Percentiles rank a stretch among this genome's conserved stretches.
phyloP scores from a whole-genome alignment of 495 filamentous ascomycete genomes.

The Podospora fimiseda region DNA sequence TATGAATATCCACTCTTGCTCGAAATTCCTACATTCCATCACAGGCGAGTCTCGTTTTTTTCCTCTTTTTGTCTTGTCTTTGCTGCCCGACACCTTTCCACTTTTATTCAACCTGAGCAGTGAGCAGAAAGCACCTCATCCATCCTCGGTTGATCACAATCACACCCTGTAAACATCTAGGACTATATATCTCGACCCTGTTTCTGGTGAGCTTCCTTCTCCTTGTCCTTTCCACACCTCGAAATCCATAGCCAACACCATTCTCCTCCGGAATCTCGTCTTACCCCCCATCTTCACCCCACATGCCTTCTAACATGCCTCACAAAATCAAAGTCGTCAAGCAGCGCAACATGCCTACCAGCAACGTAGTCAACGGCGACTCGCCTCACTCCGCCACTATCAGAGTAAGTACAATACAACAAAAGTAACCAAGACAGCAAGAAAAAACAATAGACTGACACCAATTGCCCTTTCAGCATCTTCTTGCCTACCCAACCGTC shows the following conservation, averaged over 20 bases:
- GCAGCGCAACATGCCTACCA: constrained; percentile 18
- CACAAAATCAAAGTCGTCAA: constrained; percentile 15
- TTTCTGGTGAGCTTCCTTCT: too few species aligned
- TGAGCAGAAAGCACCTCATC: neutral
- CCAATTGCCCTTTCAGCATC: constrained; percentile 51
- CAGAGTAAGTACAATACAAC: constrained; percentile 15
- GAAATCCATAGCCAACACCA: too few species aligned
- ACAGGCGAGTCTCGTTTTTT: neutral
- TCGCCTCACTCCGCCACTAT: constrained; percentile 21
- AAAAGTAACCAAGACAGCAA: too few species aligned
- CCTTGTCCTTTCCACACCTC: too few species aligned
- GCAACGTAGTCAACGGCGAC: constrained; percentile 24
- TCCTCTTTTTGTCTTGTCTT: neutral
- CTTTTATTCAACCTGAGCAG: too few species aligned
- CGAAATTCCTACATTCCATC: neutral
- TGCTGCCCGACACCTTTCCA: too few species aligned
- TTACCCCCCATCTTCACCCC: too few species aligned
- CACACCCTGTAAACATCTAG: neutral
- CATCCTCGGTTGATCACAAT: neutral
- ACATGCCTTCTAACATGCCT: constrained; percentile 10
- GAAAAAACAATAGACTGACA: constrained; percentile 9
- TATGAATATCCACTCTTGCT: neutral
- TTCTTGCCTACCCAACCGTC: constrained; percentile 78
- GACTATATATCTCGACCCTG: too few species aligned
- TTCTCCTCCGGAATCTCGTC: too few species aligned